Evolutionary conservation across 495 filamentous ascomycete genomes (phyloP), one percentile per base, ranked within the genome.

Genomic region (Penicillium daleae): DNA sequence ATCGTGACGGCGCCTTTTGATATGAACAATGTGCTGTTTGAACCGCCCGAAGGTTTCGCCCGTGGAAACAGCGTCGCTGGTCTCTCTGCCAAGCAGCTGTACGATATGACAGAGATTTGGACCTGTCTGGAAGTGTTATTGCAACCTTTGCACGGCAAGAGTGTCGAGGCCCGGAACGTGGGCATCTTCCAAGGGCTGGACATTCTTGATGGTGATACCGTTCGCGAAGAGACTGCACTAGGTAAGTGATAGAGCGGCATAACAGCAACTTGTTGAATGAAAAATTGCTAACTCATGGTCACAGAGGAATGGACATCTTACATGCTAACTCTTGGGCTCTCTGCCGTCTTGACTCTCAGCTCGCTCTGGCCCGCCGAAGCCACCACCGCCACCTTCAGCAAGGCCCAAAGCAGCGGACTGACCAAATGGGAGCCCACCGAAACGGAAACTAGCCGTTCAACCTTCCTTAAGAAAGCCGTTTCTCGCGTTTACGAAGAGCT

Each of bases 101-200:
- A 85, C 57, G 85, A 89, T 67, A 86, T 90, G 81, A 84, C 77
- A 1, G 87, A 90, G 66, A 81, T 90, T 22, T 90, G 87, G 87
- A 87, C 78, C 1, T 89, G 87, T 65, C 70, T 90, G 27, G 76
- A 79, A 29, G 81, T 85, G 8, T 70, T 90, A 19, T 73, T 89
- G 6, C 81, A 85, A 53, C 82, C 82, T 17, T 76, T 88, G 46
- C 84, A 88, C 59, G 85, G 82, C 9, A 82, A 83, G 61, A 80
- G 80, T 37, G 71, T 72, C 33, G 81, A 86, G 60, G 87, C 87
- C 6, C 75, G 85, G 15, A 73, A 78, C 10, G 78, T 75, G 49
- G 87, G 87, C 21, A 73, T 90, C 53, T 90, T 83, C 59, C 79
- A 85, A 49, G 77, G 77, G 13, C 65, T 77, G 50, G 72, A 82